Percentiles rank a stretch among this genome's conserved stretches.
phyloP scores from a whole-genome alignment of 768 basidiomycete genomes.

The Tricholoma bakamatsutake region DNA sequence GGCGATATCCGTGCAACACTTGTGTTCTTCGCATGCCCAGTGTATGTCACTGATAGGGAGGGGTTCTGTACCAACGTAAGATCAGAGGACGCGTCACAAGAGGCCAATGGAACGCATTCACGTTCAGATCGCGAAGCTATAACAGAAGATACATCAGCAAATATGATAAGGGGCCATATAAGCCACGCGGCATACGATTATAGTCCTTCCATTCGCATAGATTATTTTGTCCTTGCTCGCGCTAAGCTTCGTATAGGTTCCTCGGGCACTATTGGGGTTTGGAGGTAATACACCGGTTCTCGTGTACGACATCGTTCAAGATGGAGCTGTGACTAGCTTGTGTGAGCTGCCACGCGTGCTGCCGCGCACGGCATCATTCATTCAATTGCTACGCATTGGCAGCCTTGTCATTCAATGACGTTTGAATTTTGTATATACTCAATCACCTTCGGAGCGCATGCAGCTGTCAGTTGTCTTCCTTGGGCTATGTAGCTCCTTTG shows the following conservation, averaged over 20 bases:
- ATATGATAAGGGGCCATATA: neutral
- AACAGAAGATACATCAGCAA: neutral
- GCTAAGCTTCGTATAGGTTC: slow-evolving; percentile 67
- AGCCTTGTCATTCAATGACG: no score
- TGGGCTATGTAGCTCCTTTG: no score
- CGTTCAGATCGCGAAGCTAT: slow-evolving; percentile 82
- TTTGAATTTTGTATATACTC: no score
- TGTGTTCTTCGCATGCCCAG: slow-evolving; percentile 76
- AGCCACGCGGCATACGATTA: slow-evolving; percentile 58
- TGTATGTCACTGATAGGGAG: slow-evolving; percentile 55
- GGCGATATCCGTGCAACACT: slow-evolving; percentile 91
- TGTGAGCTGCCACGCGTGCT: no score
- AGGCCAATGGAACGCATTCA: slow-evolving; percentile 24
- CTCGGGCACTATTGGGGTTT: slow-evolving; percentile 63
- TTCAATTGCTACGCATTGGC: no score
- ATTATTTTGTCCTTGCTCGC: slow-evolving; percentile 74
- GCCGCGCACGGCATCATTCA: no score
- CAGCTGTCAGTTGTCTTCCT: no score
- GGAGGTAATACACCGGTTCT: slow-evolving; percentile 50
- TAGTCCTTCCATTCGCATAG: slow-evolving; percentile 78
- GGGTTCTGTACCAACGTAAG: slow-evolving; percentile 48
- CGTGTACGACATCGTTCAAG: slow-evolving; percentile 43
- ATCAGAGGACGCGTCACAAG: neutral
- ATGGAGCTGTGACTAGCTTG: neutral
- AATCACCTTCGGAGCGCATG: no score